phyloP scores from a whole-genome alignment of 1,284 basidiomycete genomes.

The Inonotus obliquus region DNA sequence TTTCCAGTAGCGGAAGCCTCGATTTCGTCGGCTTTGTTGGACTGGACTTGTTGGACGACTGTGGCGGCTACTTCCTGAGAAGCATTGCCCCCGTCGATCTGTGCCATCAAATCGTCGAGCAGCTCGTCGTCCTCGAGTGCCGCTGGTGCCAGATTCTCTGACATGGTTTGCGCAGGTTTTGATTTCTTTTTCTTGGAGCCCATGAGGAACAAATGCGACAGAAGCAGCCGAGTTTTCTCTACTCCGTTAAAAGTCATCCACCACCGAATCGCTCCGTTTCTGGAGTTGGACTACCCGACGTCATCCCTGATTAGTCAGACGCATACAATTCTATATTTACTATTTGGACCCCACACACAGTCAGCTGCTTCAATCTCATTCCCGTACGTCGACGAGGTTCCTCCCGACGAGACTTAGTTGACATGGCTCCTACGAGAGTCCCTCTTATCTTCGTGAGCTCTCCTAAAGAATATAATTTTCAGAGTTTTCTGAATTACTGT shows the following conservation, averaged over 20 bases:
- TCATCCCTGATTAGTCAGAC: neutral
- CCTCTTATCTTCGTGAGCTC: constrained; percentile 33
- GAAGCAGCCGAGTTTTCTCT: constrained; percentile 1
- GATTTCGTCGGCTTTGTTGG: constrained; percentile 33
- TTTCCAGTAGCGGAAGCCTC: constrained; percentile 40
- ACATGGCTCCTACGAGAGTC: constrained; percentile 26
- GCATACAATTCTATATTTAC: neutral
- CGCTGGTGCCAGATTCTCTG: constrained; percentile 29
- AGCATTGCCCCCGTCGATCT: constrained; percentile 59
- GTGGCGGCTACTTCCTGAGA: constrained; percentile 46
- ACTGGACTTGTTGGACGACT: constrained; percentile 44
- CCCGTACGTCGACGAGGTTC: neutral
- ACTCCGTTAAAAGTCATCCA: neutral
- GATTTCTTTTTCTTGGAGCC: constrained; percentile 46
- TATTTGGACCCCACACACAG: neutral
- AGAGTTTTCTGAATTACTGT: neutral
- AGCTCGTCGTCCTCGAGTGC: constrained; percentile 52
- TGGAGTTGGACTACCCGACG: neutral
- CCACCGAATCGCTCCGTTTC: neutral
- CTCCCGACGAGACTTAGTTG: neutral
- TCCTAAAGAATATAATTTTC: neutral
- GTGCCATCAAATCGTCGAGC: constrained; percentile 66
- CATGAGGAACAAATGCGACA: constrained; percentile 27
- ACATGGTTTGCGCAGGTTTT: constrained; percentile 39
- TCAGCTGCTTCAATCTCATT: neutral